Evolutionary conservation across 2,329 filamentous ascomycete species (phyloP), one percentile per base, ranked within the genome.

Genomic region (Sclerotinia minor): DNA sequence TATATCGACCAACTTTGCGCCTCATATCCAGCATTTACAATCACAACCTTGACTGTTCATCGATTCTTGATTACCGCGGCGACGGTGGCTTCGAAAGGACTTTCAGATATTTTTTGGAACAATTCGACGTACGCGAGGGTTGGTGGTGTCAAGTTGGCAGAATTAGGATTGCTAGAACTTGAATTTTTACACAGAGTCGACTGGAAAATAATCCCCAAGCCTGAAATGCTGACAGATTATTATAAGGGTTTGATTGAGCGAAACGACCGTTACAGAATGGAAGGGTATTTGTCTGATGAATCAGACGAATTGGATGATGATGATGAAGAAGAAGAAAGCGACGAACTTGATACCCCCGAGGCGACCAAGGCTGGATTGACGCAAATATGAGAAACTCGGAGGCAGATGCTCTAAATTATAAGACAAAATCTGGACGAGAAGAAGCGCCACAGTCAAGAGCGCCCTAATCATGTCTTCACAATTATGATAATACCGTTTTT

Each of bases 31-130:
- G 91, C 94, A 58, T 99, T 99, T 78, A 97, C 94, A 38, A 96
- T 99, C 73, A 97, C 94, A 77, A 97, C 92, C 58, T 83, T 99
- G 26, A 99, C 95, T 0, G 94, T 99, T 3, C 95, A 99, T 80
- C 93, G 95, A 11, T 99, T 98, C 76, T 85, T 99, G 13, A 99
- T 99, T 73, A 95, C 94, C 1, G 93, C 94, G 26, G 94, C 94
- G 13, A 97, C 95, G 0, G 95, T 99, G 5, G 95, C 94, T 8
- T 92, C 94, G 67, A 99, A 99, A 79, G 95, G 95, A 0, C 84
- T 99, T 17, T 97, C 93, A 44, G 95, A 99, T 78, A 93, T 91
- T 41, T 99, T 99, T 78, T 97, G 95, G 93, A 98, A 96, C 71
- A 99, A 99, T 79, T 92, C 92, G 38, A 96, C 94, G 0, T 99